These are phyloP conservation scores for Dothistroma pini DNA, from an alignment of 2,329 filamentous ascomycete genomes.

Conservation along the genomic window DNA sequence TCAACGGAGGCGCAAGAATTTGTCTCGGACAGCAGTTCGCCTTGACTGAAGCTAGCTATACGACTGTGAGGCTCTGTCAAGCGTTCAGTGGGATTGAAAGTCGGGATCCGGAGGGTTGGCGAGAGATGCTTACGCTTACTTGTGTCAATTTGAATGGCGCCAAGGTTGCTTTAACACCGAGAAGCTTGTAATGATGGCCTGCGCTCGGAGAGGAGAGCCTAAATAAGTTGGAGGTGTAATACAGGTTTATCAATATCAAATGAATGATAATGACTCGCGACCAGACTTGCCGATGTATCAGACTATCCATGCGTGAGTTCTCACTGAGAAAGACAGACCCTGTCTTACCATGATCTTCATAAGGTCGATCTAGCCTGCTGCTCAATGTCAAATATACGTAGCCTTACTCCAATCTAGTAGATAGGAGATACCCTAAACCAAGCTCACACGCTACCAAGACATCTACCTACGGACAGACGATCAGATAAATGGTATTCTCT, in stretches of 20 bases:
- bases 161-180: slow-evolving; percentile 28
- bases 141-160: slow-evolving; percentile 30
- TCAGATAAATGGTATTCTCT: no score
- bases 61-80: slow-evolving; percentile 69
- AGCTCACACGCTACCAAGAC: background rate
- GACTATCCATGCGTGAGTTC: no score
- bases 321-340: no score
- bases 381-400: no score
- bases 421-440: background rate
- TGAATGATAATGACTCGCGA: no score
- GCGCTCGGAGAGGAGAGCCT: background rate
- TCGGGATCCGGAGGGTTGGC: slow-evolving; percentile 31
- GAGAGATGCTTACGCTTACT: slow-evolving; percentile 29
- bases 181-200: background rate
- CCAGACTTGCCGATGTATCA: no score
- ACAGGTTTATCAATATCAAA: no score
- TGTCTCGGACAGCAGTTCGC: slow-evolving; percentile 65
- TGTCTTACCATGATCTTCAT: no score
- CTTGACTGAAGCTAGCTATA: slow-evolving; percentile 71
- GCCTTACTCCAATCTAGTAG: no score
- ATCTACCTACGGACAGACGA: background rate
- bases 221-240: background rate
- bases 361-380: no score
- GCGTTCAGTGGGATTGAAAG: slow-evolving; percentile 53
- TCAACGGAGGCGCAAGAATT: slow-evolving; percentile 37